These are phyloP conservation scores for Amanita molliuscula DNA, from an alignment of 768 basidiomycete genomes.

Conservation along the genomic window DNA sequence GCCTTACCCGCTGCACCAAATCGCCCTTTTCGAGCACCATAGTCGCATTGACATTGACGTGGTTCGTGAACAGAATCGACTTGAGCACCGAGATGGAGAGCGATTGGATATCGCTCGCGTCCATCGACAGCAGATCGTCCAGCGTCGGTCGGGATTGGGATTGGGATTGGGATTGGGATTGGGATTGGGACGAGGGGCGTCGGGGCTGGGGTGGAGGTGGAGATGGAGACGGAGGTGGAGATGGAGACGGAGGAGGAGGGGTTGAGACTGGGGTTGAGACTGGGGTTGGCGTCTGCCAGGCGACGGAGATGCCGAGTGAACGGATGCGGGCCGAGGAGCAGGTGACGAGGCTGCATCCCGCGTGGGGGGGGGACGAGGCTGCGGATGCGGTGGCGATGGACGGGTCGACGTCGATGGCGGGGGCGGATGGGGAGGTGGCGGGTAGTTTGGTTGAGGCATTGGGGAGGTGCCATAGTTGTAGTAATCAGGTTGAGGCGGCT, in stretches of 20 bases:
- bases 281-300: no score
- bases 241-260: conserved; percentile 1
- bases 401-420: conserved; percentile 4
- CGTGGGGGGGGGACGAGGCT: background rate
- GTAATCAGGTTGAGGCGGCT: background rate
- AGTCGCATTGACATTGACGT: conserved; percentile 51
- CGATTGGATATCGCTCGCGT: conserved; percentile 39
- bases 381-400: background rate
- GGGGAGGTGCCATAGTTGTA: background rate
- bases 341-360: background rate
- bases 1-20: conserved; percentile 59
- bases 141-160: conserved; percentile 43
- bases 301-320: no score
- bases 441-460: conserved; percentile 7
- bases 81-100: conserved; percentile 72
- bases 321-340: no score
- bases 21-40: conserved; percentile 82
- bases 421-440: conserved; percentile 6
- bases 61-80: conserved; percentile 69
- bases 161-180: conserved; percentile 12
- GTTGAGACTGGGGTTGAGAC: background rate
- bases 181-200: background rate
- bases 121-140: conserved; percentile 56
- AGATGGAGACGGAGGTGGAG: conserved; percentile 1
- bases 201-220: background rate